Evolutionary conservation across 2,329 filamentous ascomycete genomes (phyloP).

Genomic region (Nectriaceae sp.): DNA sequence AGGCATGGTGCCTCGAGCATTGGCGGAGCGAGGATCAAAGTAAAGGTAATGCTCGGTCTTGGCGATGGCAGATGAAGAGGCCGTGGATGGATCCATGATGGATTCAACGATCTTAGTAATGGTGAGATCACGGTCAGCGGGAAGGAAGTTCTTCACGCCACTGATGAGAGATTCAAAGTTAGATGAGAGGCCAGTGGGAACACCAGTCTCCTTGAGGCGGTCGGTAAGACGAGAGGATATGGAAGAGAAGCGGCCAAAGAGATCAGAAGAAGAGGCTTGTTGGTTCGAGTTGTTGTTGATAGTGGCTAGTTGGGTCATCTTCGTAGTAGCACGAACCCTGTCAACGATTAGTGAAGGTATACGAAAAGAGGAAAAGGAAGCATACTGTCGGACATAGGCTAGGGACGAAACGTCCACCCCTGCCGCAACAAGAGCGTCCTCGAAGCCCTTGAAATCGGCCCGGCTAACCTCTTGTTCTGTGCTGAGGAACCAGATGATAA

Average conservation of each 20-base stretch:
- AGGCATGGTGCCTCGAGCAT: constrained; percentile 89
- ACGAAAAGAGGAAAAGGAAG: constrained; percentile 14
- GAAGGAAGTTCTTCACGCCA: constrained; percentile 97
- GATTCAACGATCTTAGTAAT: constrained; percentile 98
- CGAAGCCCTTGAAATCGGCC: constrained; percentile 81
- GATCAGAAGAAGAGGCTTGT: constrained; percentile 65
- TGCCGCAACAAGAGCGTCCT: constrained; percentile 75
- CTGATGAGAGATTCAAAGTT: constrained; percentile 95
- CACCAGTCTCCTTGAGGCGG: constrained; percentile 85
- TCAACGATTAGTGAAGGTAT: constrained; percentile 23
- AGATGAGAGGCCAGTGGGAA: constrained; percentile 66
- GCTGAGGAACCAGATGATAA: constrained; percentile 96
- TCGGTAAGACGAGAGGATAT: constrained; percentile 92
- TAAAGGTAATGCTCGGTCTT: constrained; percentile 98
- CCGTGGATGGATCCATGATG: constrained; percentile 92
- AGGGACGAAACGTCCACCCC: constrained; percentile 78
- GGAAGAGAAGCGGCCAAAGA: constrained; percentile 91
- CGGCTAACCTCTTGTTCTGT: constrained; percentile 86
- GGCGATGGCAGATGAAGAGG: constrained; percentile 86
- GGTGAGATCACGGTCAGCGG: constrained; percentile 90
- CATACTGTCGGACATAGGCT: constrained; percentile 82
- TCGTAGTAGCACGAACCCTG: constrained; percentile 87
- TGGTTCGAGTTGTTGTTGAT: constrained; percentile 74
- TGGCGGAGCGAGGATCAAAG: constrained; percentile 92
- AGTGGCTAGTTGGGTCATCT: constrained; percentile 97